Percentiles rank a stretch among this genome's conserved stretches.
Evolutionary conservation across 164 flowering plant genomes (phyloP).

Genomic region (Stephania cephalantha): DNA sequence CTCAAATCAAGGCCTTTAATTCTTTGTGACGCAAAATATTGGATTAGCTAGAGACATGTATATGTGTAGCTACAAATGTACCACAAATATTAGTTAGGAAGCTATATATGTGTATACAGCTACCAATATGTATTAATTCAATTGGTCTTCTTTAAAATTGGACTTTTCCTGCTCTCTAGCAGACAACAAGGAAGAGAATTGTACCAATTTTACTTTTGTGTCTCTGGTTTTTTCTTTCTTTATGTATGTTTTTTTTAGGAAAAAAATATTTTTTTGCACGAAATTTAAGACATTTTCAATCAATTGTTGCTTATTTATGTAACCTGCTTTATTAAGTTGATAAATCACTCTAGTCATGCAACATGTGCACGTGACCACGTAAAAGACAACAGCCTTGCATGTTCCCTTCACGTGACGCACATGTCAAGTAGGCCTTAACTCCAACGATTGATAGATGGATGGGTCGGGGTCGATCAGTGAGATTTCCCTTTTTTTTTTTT

Average conservation of each 20-base stretch:
- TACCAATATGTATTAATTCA: not conserved
- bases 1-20: not conserved
- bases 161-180: not conserved
- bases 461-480: not conserved
- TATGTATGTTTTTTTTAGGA: too few relatives aligned
- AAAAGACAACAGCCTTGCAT: slow-evolving; percentile 1
- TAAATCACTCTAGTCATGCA: not conserved
- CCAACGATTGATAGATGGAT: not conserved
- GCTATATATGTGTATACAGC: not conserved
- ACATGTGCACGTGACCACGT: slow-evolving; percentile 1
- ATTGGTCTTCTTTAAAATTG: not conserved
- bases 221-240: not conserved
- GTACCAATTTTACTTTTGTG: not conserved
- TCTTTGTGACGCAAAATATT: not conserved
- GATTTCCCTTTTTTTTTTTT: not conserved
- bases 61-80: not conserved
- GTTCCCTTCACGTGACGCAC: slow-evolving; percentile 3
- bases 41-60: not conserved
- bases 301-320: not conserved
- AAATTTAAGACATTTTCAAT: not conserved
- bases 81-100: not conserved
- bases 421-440: not conserved
- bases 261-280: too few relatives aligned
- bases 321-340: not conserved
- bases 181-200: not conserved